Conservation (phyloP, 2,329 filamentous ascomycete genomes). For the Fusarium graminum region DNA sequence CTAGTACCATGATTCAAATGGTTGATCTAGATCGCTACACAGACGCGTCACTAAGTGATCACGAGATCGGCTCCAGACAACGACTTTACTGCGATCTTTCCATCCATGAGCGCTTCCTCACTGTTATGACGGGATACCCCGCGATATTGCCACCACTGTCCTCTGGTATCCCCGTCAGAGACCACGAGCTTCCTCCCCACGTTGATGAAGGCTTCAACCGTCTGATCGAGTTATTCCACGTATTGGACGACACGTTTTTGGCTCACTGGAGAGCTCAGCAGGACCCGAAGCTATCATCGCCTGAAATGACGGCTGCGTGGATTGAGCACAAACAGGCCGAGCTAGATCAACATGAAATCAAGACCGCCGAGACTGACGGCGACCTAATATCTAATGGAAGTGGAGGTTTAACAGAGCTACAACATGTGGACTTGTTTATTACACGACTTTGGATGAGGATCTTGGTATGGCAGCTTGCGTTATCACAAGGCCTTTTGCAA, state of each 20-base stretch:
- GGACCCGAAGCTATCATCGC: conserved; percentile 24
- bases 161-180: conserved; percentile 47
- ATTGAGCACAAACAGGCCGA: conserved; percentile 58
- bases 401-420: conserved; percentile 53
- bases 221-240: conserved; percentile 54
- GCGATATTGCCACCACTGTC: conserved; percentile 51
- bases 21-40: conserved; percentile 33
- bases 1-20: conserved; percentile 54
- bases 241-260: conserved; percentile 57
- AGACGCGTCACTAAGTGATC: conserved; percentile 24
- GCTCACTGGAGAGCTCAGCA: conserved; percentile 54
- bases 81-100: conserved; percentile 68
- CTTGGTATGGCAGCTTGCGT: conserved; percentile 58
- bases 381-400: conserved; percentile 44
- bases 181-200: conserved; percentile 51
- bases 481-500: conserved; percentile 56
- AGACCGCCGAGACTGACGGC: conserved; percentile 48
- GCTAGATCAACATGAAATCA: conserved; percentile 56
- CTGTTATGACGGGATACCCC: conserved; percentile 62
- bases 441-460: conserved; percentile 59
- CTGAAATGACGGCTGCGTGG: conserved; percentile 54
- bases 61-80: conserved; percentile 50
- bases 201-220: conserved; percentile 56
- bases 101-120: conserved; percentile 69
- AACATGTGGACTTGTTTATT: conserved; percentile 57